Evolutionary conservation across 2,329 filamentous ascomycete genomes (phyloP), one percentile per base, ranked within the genome.

Genomic region (Talaromyces funiculosus): DNA sequence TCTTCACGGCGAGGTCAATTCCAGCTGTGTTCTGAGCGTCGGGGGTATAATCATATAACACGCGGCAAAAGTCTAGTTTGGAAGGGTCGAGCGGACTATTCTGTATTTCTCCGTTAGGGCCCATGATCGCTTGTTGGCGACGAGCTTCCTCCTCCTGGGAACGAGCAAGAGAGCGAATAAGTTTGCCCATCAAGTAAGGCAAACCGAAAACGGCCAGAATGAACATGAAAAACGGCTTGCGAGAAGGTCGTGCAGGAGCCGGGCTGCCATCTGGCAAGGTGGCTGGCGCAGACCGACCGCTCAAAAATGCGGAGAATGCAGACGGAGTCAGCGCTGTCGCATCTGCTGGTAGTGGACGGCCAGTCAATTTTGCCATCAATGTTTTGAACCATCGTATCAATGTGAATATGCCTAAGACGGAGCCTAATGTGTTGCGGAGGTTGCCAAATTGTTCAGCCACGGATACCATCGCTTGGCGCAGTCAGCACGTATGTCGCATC

Each of bases 391-490:
- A 99, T 65, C 95, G 88, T 81, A 99, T 89, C 42, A 99, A 74
- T 10, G 94, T 96, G 78, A 96, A 99, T 71, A 99, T 96, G 42
- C 94, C 94, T 40, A 99, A 80, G 10, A 97, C 87, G 3, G 92
- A 96, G 64, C 95, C 94, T 14, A 99, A 85, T 0, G 93, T 96
- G 72, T 96, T 92, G 66, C 92, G 88, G 53, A 99, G 81, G 69
- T 93, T 96, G 62, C 92, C 90, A 68, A 99, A 95, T 74, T 99
- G 94, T 74, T 99, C 95, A 54, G 94, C 94, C 40, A 99, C 95
- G 8, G 93, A 94, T 40, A 99, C 90, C 92, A 99, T 97, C 59
- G 94, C 94, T 94, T n/a, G 2, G 60, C n/a, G 37, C 14, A 38
- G 24, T 54, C 35, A 54, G 35, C 20, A 54, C 33, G 14, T 7